Evolutionary conservation across 345 rosid species (phyloP).

Genomic region (Salix koriyanagi): DNA sequence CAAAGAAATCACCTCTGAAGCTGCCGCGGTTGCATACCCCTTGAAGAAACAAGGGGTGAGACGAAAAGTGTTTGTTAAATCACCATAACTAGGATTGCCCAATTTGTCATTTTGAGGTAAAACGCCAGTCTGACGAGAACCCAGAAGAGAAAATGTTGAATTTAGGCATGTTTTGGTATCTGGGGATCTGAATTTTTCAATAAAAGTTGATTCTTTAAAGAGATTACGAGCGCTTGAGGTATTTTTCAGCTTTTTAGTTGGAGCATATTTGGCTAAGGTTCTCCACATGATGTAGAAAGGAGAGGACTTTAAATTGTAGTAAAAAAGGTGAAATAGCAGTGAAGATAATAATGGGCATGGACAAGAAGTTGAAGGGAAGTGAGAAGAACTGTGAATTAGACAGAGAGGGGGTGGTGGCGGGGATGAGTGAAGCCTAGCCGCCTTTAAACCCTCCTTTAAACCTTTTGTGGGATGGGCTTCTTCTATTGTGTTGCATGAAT

Average conservation of each 20-base stretch:
- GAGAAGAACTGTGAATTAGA: not conserved
- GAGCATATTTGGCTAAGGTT: conserved; percentile 45
- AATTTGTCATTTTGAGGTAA: conserved; percentile 22
- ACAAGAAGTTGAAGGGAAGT: not conserved
- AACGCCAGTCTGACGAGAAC: conserved; percentile 15
- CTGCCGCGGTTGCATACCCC: conserved; percentile 42
- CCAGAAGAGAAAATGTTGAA: conserved; percentile 7
- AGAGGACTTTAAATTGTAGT: not conserved
- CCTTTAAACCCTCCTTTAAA: conserved; percentile 23
- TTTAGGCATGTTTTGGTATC: not conserved
- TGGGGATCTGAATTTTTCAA: conserved; percentile 8
- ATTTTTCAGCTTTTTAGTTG: conserved; percentile 37
- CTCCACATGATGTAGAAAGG: conserved; percentile 58
- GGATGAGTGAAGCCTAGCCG: not conserved
- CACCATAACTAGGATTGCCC: conserved; percentile 14
- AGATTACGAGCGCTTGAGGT: conserved; percentile 8
- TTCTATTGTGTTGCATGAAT: not conserved
- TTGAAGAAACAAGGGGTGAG: conserved; percentile 18
- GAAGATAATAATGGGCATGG: not conserved
- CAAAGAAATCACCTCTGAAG: conserved; percentile 59
- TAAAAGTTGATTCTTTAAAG: not conserved
- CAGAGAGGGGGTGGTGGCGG: not conserved
- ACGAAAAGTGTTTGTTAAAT: conserved; percentile 9
- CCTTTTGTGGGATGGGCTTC: not conserved
- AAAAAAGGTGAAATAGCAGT: not conserved